Conservation (phyloP, 768 basidiomycete genomes). For the Lentinula lateritia region DNA sequence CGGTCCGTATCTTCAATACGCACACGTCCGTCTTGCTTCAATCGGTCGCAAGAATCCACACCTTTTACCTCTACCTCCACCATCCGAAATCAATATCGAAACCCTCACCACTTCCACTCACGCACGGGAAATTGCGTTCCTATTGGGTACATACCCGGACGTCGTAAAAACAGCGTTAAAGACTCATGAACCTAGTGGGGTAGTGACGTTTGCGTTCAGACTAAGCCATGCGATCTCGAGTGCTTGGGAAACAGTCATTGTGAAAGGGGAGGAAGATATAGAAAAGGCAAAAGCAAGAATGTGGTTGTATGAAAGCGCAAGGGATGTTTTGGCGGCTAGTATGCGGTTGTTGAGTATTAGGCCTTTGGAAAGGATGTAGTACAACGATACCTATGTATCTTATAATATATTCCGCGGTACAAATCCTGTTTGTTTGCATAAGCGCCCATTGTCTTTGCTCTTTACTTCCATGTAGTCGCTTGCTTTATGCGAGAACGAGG, state of each 20-base stretch:
- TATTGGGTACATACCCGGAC: conserved; percentile 89
- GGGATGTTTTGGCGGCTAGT: conserved; percentile 83
- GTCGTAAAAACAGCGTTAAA: conserved; percentile 82
- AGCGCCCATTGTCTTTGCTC: neutral
- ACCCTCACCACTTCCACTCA: conserved; percentile 65
- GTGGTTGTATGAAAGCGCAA: conserved; percentile 84
- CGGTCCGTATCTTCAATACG: conserved; percentile 94
- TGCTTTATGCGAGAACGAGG: neutral
- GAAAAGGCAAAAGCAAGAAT: conserved; percentile 79
- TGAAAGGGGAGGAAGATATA: conserved; percentile 73
- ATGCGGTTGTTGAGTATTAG: conserved; percentile 86
- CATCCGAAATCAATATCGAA: conserved; percentile 60
- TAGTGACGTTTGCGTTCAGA: conserved; percentile 87
- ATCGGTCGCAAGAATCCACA: conserved; percentile 90
- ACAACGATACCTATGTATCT: neutral
- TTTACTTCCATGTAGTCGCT: neutral
- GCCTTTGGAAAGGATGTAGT: conserved; percentile 89
- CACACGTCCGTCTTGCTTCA: conserved; percentile 88
- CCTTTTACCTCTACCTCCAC: conserved; percentile 69
- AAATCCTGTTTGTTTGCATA: neutral
- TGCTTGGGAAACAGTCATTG: conserved; percentile 88
- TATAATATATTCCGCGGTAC: neutral
- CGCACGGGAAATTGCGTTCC: conserved; percentile 78
- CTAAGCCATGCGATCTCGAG: conserved; percentile 84
- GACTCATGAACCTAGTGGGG: conserved; percentile 82